Evolutionary conservation across 306 rosid species (phyloP).

Genomic region (Prunus dulcis): DNA sequence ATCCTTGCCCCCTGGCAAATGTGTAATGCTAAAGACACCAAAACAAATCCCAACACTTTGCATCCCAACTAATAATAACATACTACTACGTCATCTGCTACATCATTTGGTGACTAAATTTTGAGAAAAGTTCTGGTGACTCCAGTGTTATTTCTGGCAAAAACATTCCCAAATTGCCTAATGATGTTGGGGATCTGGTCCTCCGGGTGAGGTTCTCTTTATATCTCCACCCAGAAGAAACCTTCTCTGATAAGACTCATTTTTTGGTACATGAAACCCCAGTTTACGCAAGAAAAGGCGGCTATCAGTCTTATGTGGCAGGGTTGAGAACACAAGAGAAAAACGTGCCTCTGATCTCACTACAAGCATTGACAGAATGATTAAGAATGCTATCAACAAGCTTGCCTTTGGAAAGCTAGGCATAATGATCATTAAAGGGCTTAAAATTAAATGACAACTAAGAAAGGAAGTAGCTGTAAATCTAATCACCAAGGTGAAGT

Average conservation of each 20-base stretch:
- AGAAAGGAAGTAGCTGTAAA: not conserved
- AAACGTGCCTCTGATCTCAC: conserved; percentile 14
- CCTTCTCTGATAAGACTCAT: not conserved
- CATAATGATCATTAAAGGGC: not conserved
- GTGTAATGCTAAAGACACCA: not conserved
- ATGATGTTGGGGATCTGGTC: conserved; percentile 62
- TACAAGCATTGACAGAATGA: not conserved
- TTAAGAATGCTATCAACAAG: not conserved
- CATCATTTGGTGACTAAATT: not conserved
- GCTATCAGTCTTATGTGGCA: not conserved
- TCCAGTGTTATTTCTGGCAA: not conserved
- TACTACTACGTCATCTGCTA: not conserved
- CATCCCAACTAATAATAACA: not conserved
- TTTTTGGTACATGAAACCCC: not conserved
- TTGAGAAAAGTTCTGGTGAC: not conserved
- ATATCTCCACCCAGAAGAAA: not conserved
- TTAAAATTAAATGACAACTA: not conserved
- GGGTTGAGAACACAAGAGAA: conserved; percentile 1
- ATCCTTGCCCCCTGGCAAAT: not conserved
- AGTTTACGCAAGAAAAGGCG: not conserved
- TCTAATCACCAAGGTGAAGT: not conserved
- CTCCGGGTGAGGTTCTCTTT: conserved; percentile 17
- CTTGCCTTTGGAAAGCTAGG: not conserved
- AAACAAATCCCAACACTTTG: not conserved
- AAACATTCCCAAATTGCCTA: conserved; percentile 8